Evolutionary conservation across 192 early-diverging fungal species (phyloP).

Genomic region (Radiomyces spectabilis): DNA sequence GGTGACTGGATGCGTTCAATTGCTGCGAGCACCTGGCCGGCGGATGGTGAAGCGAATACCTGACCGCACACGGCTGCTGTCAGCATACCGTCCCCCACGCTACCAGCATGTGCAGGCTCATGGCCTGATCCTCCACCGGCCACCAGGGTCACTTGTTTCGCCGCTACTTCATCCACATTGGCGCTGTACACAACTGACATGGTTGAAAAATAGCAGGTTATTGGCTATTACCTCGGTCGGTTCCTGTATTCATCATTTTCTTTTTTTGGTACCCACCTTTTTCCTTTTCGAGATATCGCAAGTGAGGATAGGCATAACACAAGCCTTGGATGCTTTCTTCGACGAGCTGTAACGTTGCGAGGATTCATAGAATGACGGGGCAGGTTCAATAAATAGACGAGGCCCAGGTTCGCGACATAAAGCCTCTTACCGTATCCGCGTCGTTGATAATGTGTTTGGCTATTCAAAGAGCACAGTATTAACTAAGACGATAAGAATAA

Average conservation of each 20-base stretch:
- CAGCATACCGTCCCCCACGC: constrained; percentile 68
- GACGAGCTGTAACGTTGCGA: constrained; percentile 51
- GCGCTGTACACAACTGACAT: constrained; percentile 50
- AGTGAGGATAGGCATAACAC: constrained; percentile 48
- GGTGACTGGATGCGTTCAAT: constrained; percentile 53
- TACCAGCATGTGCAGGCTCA: constrained; percentile 78
- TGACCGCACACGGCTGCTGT: constrained; percentile 74
- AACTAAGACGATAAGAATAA: too few relatives aligned
- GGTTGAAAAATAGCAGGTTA: neutral
- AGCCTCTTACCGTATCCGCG: constrained; percentile 32
- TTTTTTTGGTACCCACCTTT: neutral
- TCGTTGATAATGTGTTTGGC: constrained; percentile 54
- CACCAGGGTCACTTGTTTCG: constrained; percentile 64
- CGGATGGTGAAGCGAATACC: constrained; percentile 82
- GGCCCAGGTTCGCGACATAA: neutral
- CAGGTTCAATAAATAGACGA: too few relatives aligned
- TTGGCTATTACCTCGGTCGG: neutral
- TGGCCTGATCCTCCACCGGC: constrained; percentile 82
- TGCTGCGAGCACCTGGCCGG: constrained; percentile 70
- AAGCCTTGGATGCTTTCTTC: constrained; percentile 53
- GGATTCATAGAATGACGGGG: too few relatives aligned
- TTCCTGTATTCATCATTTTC: too few relatives aligned
- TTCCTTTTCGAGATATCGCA: constrained; percentile 53
- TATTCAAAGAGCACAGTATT: too few relatives aligned
- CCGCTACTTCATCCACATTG: constrained; percentile 41